These are phyloP conservation scores for Botryotinia narcissicola DNA, from an alignment of 2,329 filamentous ascomycete species.

Conservation along the genomic window DNA sequence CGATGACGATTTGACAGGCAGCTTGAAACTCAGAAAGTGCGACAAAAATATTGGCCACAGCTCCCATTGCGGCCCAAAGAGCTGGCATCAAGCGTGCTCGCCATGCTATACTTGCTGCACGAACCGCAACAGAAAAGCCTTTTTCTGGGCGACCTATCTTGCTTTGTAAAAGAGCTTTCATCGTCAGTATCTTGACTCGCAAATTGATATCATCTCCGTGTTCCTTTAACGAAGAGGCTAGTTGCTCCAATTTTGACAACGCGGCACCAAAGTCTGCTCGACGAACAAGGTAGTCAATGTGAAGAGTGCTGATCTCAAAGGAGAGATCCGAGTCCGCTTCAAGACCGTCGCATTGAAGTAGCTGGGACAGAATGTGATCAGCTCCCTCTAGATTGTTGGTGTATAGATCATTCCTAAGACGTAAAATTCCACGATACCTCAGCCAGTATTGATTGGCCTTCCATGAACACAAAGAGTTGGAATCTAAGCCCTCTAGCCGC, in stretches of 20 bases:
- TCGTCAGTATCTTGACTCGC: constrained; percentile 57
- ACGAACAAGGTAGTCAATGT: constrained; percentile 58
- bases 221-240: constrained; percentile 50
- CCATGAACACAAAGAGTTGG: constrained; percentile 64
- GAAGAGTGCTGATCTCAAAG: constrained; percentile 56
- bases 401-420: constrained; percentile 61
- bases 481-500: constrained; percentile 58
- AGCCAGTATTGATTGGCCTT: constrained; percentile 75
- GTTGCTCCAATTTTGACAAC: constrained; percentile 51
- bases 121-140: constrained; percentile 63
- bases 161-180: constrained; percentile 61
- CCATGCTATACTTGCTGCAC: constrained; percentile 62
- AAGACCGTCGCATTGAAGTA: constrained; percentile 43
- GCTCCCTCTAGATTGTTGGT: constrained; percentile 55
- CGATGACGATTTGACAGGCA: constrained; percentile 54
- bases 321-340: constrained; percentile 57
- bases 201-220: constrained; percentile 60
- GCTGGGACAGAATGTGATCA: constrained; percentile 54
- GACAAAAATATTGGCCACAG: constrained; percentile 56
- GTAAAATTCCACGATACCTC: constrained; percentile 64
- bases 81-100: constrained; percentile 56
- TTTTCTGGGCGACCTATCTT: constrained; percentile 58
- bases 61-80: constrained; percentile 59
- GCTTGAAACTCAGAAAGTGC: constrained; percentile 59
- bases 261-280: constrained; percentile 52